Base-by-base conservation (phyloP, 163 green algal genomes). In the Chloromonas sp. region DNA sequence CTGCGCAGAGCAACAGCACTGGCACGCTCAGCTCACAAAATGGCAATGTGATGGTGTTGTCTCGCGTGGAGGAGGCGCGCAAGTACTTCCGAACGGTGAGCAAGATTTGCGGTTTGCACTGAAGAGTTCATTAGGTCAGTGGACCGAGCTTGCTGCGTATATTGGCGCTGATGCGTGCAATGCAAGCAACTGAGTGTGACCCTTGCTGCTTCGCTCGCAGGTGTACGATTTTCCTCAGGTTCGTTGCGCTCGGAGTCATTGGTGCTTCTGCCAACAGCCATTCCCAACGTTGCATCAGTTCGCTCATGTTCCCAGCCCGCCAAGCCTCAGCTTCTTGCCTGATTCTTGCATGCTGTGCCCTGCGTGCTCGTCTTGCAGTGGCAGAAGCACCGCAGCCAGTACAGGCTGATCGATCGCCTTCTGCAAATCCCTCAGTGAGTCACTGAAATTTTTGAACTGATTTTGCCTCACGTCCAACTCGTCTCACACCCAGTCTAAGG, bases 71-170 rank as follows among this genome's bases (percentile, higher is more conserved):
- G 80, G 71, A 78, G 11, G 79, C 86, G 0, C 80, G 86, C 11
- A 86, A 87, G 74, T 89, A 89, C 86, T 89, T 86, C 79, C 60
- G 86, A 3, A 89, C 86, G 83, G 86, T 88, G 14, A 83, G 86
- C 60, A 36, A 36, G 36, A 36, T 36, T 36, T 1, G 60, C 2
- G 5, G 60, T 58, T 11, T 59, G 58, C 14, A 1, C 3, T 14
- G 11, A 3, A 2, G 60, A 5, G 2, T 78, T 13, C 60, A 15
- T 61, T 74, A 2, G 5, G 3, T 60, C 60, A 76, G 66, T 13
- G 8, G 11, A n/a, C 66, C 66, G 2, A 1, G 0, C 81, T 58
- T 62, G 15, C n/a, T 80, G 3, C 36, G 36, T 36, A 36, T 36
- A 36, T 36, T 36, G 36, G 36, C 36, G 36, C 36, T 36, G 36